Evolutionary conservation across 257 asterid species (phyloP).

Genomic region (Solanum tacnaense): DNA sequence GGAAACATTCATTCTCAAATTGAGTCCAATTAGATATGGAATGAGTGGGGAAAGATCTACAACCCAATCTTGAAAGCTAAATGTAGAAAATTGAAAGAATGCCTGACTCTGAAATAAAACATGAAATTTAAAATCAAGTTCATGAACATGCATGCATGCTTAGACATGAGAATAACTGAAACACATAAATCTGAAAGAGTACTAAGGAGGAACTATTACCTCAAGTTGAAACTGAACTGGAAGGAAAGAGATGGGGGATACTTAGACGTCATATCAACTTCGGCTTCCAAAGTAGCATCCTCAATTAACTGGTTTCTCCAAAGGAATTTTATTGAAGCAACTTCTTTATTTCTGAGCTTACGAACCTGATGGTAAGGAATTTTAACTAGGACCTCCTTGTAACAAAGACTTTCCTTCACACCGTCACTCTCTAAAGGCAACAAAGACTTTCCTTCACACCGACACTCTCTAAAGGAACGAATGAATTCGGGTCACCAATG

Average conservation of each 20-base stretch:
- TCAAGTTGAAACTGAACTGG: background rate
- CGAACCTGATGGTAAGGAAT: background rate
- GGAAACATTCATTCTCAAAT: too few species aligned
- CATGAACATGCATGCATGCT: background rate
- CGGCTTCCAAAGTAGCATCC: background rate
- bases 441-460: background rate
- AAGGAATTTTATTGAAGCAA: too few species aligned
- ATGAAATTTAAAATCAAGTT: too few species aligned
- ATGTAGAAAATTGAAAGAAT: too few species aligned
- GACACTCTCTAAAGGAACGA: too few species aligned
- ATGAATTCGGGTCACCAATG: background rate
- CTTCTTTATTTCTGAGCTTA: background rate
- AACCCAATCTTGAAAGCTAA: too few species aligned
- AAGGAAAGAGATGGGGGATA: background rate
- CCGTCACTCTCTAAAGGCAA: too few species aligned
- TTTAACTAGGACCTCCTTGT: background rate
- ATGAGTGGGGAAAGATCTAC: too few species aligned
- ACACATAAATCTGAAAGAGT: background rate
- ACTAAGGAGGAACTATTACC: background rate
- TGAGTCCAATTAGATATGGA: too few species aligned
- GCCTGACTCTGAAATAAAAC: too few species aligned
- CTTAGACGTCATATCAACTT: too few species aligned
- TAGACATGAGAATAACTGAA: background rate
- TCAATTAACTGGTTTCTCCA: background rate
- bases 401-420: too few species aligned